Conservation (phyloP, 805 yeast genomes). For the Monosporozyma servazzii region DNA sequence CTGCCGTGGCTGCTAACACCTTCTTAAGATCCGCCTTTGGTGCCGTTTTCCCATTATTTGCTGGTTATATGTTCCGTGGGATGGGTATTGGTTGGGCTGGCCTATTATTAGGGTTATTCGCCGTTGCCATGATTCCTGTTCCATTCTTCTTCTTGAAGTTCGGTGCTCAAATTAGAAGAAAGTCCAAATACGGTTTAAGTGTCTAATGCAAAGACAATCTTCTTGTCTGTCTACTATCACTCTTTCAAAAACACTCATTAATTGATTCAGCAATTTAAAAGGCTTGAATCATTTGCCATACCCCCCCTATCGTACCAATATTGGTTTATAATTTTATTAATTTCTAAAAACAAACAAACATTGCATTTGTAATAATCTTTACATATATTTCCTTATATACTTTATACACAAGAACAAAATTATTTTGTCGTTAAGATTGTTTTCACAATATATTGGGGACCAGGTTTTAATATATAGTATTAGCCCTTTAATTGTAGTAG, state of each 20-base stretch:
- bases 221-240: neutral
- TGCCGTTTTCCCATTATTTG: constrained; percentile 65
- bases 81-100: constrained; percentile 79
- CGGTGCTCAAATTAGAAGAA: constrained; percentile 48
- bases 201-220: neutral
- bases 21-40: constrained; percentile 61
- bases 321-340: neutral
- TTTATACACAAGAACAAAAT: neutral
- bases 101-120: constrained; percentile 54
- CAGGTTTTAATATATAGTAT: no score
- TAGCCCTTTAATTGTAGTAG: no score
- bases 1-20: constrained; percentile 69
- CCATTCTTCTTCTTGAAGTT: constrained; percentile 56
- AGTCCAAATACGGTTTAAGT: constrained; percentile 47
- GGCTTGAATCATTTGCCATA: neutral
- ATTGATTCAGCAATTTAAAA: neutral
- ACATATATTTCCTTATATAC: neutral
- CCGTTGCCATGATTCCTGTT: constrained; percentile 49
- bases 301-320: neutral
- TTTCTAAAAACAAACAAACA: neutral
- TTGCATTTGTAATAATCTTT: neutral
- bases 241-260: neutral
- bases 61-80: constrained; percentile 55
- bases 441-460: no score
- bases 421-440: neutral